A percentile compares a stretch with the other conserved stretches of the same genome.
These are phyloP conservation scores for Aureobasidium sp. DNA, from an alignment of 2,329 filamentous ascomycete species.

Conservation along the genomic window DNA sequence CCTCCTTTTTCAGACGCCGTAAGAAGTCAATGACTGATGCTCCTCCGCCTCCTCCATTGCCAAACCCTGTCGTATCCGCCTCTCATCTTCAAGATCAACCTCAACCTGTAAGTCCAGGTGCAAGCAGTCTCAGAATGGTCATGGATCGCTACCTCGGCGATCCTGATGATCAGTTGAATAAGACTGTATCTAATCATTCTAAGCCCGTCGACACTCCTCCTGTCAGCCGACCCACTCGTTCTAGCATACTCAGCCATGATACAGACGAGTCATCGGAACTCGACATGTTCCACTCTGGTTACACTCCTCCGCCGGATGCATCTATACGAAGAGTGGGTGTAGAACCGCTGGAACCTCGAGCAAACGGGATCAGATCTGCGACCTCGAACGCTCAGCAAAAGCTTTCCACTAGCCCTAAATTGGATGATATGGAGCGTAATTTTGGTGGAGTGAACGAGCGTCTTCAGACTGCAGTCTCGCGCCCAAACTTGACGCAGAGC, in stretches of 20 bases:
- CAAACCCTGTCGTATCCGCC: constrained; percentile 29
- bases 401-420: not conserved
- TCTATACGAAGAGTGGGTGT: constrained; percentile 48
- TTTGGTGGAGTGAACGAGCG: constrained; percentile 20
- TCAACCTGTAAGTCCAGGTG: constrained; percentile 42
- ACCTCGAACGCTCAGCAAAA: not conserved
- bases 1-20: constrained; percentile 85
- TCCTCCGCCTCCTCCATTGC: constrained; percentile 54
- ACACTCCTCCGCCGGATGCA: constrained; percentile 64
- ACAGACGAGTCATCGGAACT: constrained; percentile 32
- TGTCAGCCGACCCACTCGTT: constrained; percentile 21
- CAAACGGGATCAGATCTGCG: not conserved
- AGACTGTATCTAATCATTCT: not conserved
- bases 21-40: constrained; percentile 80
- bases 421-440: constrained; percentile 12
- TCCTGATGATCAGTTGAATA: constrained; percentile 11
- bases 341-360: constrained; percentile 19
- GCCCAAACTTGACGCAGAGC: constrained; percentile 13
- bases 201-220: not conserved
- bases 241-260: constrained; percentile 26
- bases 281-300: constrained; percentile 66
- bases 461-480: constrained; percentile 23
- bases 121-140: constrained; percentile 74
- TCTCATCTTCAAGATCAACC: constrained; percentile 42
- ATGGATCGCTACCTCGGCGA: constrained; percentile 73